phyloP scores from a whole-genome alignment of 257 asterid species.

The Capsicum pubescens region DNA sequence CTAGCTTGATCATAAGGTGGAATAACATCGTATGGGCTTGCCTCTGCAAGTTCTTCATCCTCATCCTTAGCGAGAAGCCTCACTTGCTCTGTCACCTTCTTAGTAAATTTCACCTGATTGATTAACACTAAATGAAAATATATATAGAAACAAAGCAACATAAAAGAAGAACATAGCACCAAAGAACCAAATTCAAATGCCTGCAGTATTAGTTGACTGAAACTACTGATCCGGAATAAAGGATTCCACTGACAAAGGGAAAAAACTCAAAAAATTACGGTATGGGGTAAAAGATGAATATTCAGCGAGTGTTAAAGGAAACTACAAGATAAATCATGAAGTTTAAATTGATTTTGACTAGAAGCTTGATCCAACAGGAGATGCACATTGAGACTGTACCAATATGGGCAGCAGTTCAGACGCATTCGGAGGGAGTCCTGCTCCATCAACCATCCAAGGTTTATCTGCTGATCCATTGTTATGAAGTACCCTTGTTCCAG shows the following conservation, averaged over 20 bases:
- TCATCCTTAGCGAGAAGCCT: conserved; percentile 85
- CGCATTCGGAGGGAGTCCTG: conserved; percentile 82
- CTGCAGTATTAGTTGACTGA: conserved; percentile 19
- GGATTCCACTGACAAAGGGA: background rate
- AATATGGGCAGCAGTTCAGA: conserved; percentile 71
- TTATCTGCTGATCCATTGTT: conserved; percentile 52
- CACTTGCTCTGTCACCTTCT: conserved; percentile 96
- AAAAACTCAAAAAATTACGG: background rate
- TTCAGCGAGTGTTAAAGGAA: background rate
- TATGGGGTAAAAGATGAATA: background rate
- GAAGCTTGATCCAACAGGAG: conserved; percentile 4
- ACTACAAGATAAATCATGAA: conserved; percentile 9
- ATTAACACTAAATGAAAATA: conserved; percentile 23
- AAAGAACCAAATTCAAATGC: conserved; percentile 17
- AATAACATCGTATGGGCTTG: conserved; percentile 70
- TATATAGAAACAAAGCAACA: background rate
- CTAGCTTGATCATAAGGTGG: conserved; percentile 98
- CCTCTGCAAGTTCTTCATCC: conserved; percentile 78
- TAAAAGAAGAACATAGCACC: conserved; percentile 15
- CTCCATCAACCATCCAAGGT: conserved; percentile 96
- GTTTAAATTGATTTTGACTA: conserved; percentile 12
- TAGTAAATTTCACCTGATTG: conserved; percentile 74
- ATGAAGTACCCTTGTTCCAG: conserved; percentile 45
- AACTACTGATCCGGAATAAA: background rate
- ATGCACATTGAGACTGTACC: conserved; percentile 48